Base-by-base conservation (phyloP, 2,329 filamentous ascomycete species). In the Fusarium albidum region DNA sequence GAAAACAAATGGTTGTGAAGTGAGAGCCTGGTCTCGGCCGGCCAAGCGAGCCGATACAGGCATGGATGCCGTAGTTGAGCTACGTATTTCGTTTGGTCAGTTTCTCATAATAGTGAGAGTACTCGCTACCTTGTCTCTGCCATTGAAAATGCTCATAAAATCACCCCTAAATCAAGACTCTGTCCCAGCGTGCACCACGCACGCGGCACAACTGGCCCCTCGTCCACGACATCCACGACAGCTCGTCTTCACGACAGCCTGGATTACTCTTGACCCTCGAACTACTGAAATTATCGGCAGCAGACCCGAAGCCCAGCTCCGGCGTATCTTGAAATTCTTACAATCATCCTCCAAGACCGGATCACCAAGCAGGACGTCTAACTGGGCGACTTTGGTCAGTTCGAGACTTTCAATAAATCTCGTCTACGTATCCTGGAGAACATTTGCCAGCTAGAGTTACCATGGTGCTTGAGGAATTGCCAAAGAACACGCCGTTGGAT, bases 331-430 rank as follows among this genome's bases (percentile, higher is more conserved):
- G 39, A 42, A 7, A 42, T 29, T n/a, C 39, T 42, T 14, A 42
- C 29, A 25, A 42, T 42, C 39, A 42, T 42, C 39, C 39, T 42
- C 21, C 6, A 29, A 17, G 39, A 42, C 18, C 39, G 39, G 6
- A 42, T 42, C 27, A 42, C 29, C 39, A 42, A 42, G 39, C 39
- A 42, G 25, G 29, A 42, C 14, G 39, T 42, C 14, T 42, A 42
- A 25, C 27, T 42, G n/a, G 29, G 25, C 7, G 39, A 42, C 39
- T 42, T 42, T 28, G 18, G 7, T 10, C 21, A 42, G 6, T 42
- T 42, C 9, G 39, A 42, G n/a, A 25, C 39, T 15, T 42, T 42
- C 39, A 42, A 42, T 14, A 42, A 14, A 25, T 32, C 11, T 32
- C 29, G 11, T 5, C 29, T 5, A 9, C 5, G 29, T 32, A 32